Percentiles rank a stretch among this genome's conserved stretches.
These are phyloP conservation scores for Penicillium simplicissimum DNA, from an alignment of 495 filamentous ascomycete species.

Conservation along the genomic window DNA sequence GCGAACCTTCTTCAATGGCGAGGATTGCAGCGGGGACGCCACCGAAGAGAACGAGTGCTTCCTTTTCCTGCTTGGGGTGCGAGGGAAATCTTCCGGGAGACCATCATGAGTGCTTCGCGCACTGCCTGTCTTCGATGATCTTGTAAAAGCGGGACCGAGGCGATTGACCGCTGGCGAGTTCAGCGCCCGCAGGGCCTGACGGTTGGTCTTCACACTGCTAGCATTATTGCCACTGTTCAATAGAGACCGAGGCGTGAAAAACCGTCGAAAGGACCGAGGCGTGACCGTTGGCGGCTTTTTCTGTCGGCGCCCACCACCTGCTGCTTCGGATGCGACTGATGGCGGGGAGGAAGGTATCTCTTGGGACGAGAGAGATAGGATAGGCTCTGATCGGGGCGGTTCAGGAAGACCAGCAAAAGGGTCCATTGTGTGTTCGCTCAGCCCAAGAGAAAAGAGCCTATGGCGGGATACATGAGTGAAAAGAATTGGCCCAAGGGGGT, in stretches of 20 bases:
- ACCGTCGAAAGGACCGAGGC: slow-evolving; percentile 72
- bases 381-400: slow-evolving; percentile 46
- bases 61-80: slow-evolving; percentile 45
- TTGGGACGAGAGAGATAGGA: slow-evolving; percentile 35
- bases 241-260: slow-evolving; percentile 73
- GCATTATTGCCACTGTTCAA: slow-evolving; percentile 44
- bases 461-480: slow-evolving; percentile 23
- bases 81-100: slow-evolving; percentile 31
- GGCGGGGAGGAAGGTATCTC: slow-evolving; percentile 50
- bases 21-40: slow-evolving; percentile 56
- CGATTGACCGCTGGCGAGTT: slow-evolving; percentile 64
- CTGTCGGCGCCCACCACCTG: slow-evolving; percentile 41
- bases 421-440: slow-evolving; percentile 38
- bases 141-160: slow-evolving; percentile 48
- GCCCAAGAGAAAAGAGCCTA: slow-evolving; percentile 15
- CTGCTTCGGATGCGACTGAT: slow-evolving; percentile 47
- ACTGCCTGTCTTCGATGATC: slow-evolving; percentile 38
- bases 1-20: slow-evolving; percentile 51
- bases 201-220: slow-evolving; percentile 51
- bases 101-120: slow-evolving; percentile 31
- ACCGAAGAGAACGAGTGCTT: slow-evolving; percentile 48
- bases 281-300: slow-evolving; percentile 61
- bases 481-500: slow-evolving; percentile 29
- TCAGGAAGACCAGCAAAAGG: slow-evolving; percentile 38
- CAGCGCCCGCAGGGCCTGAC: slow-evolving; percentile 70